A percentile compares a stretch with the other conserved stretches of the same genome.
Conservation (phyloP, 352 stramenopile species). For the Phytophthora ramorum region DNA sequence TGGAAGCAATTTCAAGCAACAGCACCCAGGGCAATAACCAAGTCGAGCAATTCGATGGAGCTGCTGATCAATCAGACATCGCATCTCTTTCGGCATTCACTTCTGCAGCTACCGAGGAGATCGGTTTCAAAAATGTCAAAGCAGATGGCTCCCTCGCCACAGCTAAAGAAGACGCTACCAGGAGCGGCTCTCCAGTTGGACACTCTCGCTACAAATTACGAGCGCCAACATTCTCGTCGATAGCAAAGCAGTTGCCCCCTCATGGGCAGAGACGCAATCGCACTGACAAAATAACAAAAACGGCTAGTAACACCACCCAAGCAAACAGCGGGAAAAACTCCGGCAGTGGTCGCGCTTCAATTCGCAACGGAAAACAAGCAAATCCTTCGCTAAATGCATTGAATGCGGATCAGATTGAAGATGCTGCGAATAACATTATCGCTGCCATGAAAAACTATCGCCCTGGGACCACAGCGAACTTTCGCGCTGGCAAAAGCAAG, state of each 20-base stretch:
- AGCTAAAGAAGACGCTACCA: conserved; percentile 10
- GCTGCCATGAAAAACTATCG: conserved; percentile 9
- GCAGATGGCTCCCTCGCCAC: not conserved
- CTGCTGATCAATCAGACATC: not conserved
- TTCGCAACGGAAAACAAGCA: not conserved
- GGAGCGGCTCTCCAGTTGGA: conserved; percentile 5
- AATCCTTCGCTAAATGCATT: not conserved
- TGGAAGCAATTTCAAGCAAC: not conserved
- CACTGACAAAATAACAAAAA: not conserved
- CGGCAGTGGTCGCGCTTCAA: not conserved
- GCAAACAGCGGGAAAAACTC: not conserved
- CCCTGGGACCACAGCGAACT: not conserved
- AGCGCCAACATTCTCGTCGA: conserved; percentile 21
- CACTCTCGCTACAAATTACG: conserved; percentile 20
- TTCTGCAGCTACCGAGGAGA: not conserved
- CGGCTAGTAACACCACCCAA: not conserved
- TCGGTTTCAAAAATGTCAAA: not conserved
- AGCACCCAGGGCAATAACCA: conserved; percentile 10
- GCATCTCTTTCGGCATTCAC: not conserved
- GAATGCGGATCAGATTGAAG: conserved; percentile 11
- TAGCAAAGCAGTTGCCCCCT: conserved; percentile 28
- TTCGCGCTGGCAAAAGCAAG: conserved; percentile 9
- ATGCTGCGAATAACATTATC: conserved; percentile 15
- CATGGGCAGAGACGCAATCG: conserved; percentile 10
- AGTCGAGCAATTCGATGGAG: conserved; percentile 1